A percentile compares a stretch with the other conserved stretches of the same genome.
Conservation (phyloP, 2,329 filamentous ascomycete genomes). For the Penicillium sp. region DNA sequence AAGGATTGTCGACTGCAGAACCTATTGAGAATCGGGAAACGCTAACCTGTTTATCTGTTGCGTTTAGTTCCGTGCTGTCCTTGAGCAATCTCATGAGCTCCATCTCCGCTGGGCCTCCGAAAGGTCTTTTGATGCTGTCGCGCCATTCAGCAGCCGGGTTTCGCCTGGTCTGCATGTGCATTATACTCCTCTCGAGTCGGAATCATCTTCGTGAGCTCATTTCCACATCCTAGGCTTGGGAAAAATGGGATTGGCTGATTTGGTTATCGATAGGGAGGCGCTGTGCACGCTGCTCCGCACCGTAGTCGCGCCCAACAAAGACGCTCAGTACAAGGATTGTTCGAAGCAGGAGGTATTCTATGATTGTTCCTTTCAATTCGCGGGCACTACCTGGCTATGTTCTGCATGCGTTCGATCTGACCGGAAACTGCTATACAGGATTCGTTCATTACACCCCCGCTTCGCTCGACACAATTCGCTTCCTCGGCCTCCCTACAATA, state of each 20-base stretch:
- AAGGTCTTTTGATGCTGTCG: constrained; percentile 54
- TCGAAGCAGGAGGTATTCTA: constrained; percentile 45
- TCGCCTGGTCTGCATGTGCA: constrained; percentile 80
- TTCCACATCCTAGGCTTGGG: not conserved
- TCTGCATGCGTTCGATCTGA: not conserved
- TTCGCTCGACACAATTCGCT: constrained; percentile 58
- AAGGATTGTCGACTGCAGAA: not conserved
- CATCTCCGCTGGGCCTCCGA: constrained; percentile 76
- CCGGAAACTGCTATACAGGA: constrained; percentile 35
- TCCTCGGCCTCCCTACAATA: constrained; percentile 67
- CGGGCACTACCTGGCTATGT: not conserved
- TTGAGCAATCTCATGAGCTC: constrained; percentile 66
- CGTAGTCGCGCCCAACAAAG: constrained; percentile 49
- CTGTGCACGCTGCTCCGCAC: constrained; percentile 60
- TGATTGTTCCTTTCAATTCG: not conserved
- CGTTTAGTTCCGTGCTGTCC: constrained; percentile 56
- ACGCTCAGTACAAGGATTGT: constrained; percentile 49
- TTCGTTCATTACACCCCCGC: constrained; percentile 61
- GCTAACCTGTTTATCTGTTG: not conserved
- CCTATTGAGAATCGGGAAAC: too few species aligned
- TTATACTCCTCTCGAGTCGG: constrained; percentile 58
- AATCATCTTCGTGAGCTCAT: constrained; percentile 34
- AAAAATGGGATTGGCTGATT: constrained; percentile 4
- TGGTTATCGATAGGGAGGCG: constrained; percentile 37
- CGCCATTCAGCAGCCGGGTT: constrained; percentile 71